Evolutionary conservation across 345 rosid genomes (phyloP), one percentile per base, ranked within the genome.

Genomic region (Lepidium africanum): DNA sequence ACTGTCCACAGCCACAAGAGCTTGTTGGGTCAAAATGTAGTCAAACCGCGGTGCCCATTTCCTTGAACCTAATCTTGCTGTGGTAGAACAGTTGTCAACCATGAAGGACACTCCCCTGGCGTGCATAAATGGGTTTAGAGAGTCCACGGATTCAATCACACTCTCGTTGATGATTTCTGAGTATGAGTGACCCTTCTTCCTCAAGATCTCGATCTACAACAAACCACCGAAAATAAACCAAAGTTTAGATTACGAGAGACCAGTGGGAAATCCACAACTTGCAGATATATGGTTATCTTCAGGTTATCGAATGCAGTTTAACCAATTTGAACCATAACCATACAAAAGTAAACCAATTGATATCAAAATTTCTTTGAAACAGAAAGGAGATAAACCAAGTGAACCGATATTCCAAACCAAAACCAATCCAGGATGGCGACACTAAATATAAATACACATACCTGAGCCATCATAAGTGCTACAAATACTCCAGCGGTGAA

Each of bases 401-500:
- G n/a, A n/a, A n/a, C n/a, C n/a, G n/a, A 47, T 12, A 14, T 25
- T 50, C 37, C 25, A 3, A 60, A 39, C 38, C 13, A 30, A 21
- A 41, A 11, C 54, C 2, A 40, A 33, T 40, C 51, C n/a, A 56
- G 6, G 15, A 21, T 17, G 27, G 14, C 14, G 42, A 55, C 60
- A 55, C 60, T 17, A 25, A 33, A 48, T 57, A 47, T 37, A 46
- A 53, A 53, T 23, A 7, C 21, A 51, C 30, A 72, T 75, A 89
- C 98, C 92, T 92, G 98, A 64, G 98, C 96, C 98, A 92, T 92
- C 98, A 89, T 92, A 68, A 92, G 77, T 57, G 96, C 98, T 51
- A 82, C 94, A 52, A 74, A 92, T 54, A 92, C 98, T 65, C 96
- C 98, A 8, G 94, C 96, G 5, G 96, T 92, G 80, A 92, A 89